Evolutionary conservation across 495 filamentous ascomycete genomes (phyloP), one percentile per base, ranked within the genome.

Genomic region (Staphylotrichum longicolle): DNA sequence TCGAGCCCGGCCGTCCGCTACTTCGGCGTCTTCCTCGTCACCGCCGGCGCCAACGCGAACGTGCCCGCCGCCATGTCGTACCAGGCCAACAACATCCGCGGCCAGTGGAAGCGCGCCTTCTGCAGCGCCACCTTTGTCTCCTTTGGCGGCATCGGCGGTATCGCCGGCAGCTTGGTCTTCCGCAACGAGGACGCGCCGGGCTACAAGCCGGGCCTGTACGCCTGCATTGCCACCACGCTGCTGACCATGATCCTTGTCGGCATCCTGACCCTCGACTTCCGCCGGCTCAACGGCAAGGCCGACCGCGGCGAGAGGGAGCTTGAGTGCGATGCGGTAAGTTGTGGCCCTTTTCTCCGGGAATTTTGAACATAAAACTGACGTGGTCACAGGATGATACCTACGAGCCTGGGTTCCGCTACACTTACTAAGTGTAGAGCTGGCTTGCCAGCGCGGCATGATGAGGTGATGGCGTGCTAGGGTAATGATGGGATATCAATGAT

Each of bases 71-170:
- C 77, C 48, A 75, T 88, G 78, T 79, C 84, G 0, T 87, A 86
- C 66, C 85, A 88, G 71, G 83, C 84, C 35, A 88, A 87, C 75
- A 88, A 88, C 69, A 80, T 88, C 68, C 82, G 83, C 48, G 85
- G 85, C 15, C 85, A 87, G 71, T 88, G 85, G 86, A 86, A 83
- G 61, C 77, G 86, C 3, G 85, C 85, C 1, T 80, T 88, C 44
- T 81, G 76, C 68, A 81, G 77, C 58, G 85, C 85, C 2, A 84
- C 80, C 3, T 76, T 88, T 8, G 83, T 82, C 10, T 80, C 80
- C 6, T 77, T 83, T 56, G 85, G 84, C 14, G 84, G 82, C 9
- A 75, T 88, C 41, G 86, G 86, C 27, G 85, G 85, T 34, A 88
- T 88, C 61, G 77, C 75, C 6, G 82, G 84, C 35, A 77, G 73